phyloP scores from a whole-genome alignment of 441 rosid species.

The Sinapis alba region DNA sequence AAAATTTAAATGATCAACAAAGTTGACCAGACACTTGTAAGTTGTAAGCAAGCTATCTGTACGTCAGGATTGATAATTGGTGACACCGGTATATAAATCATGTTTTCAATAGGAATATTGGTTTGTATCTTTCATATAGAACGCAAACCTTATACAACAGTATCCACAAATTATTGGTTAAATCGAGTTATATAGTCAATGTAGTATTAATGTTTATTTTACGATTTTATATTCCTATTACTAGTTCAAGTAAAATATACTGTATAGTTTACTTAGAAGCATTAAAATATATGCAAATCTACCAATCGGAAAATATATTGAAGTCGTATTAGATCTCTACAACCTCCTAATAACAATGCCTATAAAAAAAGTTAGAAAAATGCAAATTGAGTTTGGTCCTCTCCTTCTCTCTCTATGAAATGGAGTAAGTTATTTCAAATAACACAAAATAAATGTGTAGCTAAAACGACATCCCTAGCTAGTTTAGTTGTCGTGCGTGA shows the following conservation, averaged over 20 bases:
- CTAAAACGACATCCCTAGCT: conserved; percentile 22
- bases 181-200: conserved; percentile 1
- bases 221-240: neutral
- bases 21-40: conserved; percentile 13
- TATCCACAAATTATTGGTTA: neutral
- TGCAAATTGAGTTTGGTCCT: conserved; percentile 7
- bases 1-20: conserved; percentile 2
- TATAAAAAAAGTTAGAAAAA: neutral
- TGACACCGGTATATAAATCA: neutral
- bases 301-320: neutral
- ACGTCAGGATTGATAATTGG: conserved; percentile 23
- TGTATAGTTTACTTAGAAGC: neutral
- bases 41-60: conserved; percentile 12
- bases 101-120: neutral
- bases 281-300: neutral
- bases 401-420: neutral
- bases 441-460: neutral
- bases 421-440: too few species aligned
- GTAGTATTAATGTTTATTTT: neutral
- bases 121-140: neutral
- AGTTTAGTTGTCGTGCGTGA: conserved; percentile 30
- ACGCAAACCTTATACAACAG: conserved; percentile 4
- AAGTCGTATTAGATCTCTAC: neutral
- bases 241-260: neutral
- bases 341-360: neutral